Percentiles rank a stretch among this genome's conserved stretches.
Conservation (phyloP, 192 early-diverging fungal genomes). For the Entomortierella beljakovae region DNA sequence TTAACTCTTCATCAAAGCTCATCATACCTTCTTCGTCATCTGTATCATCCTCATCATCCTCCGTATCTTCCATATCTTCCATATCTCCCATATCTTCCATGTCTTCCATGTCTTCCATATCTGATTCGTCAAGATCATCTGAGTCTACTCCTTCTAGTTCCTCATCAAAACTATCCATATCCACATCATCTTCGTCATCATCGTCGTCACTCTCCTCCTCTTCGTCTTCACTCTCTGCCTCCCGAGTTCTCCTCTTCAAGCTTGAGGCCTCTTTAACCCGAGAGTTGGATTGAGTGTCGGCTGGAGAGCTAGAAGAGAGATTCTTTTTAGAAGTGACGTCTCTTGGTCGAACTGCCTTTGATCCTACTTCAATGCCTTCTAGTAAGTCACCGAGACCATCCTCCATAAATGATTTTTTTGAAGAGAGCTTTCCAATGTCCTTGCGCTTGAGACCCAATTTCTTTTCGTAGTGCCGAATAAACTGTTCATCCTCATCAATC, state of each 20-base stretch:
- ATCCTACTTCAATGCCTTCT: slow-evolving; percentile 52
- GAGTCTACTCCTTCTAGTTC: slow-evolving; percentile 55
- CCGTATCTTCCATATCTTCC: slow-evolving; percentile 44
- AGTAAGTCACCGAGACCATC: slow-evolving; percentile 65
- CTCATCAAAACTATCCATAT: slow-evolving; percentile 47
- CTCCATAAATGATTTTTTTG: slow-evolving; percentile 61
- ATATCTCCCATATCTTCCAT: too few species aligned
- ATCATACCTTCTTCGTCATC: slow-evolving; percentile 26
- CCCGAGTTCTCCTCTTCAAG: slow-evolving; percentile 25
- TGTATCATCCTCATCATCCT: slow-evolving; percentile 38
- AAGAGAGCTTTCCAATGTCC: slow-evolving; percentile 46
- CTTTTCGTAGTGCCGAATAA: slow-evolving; percentile 64
- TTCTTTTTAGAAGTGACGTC: slow-evolving; percentile 5
- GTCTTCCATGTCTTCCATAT: slow-evolving; percentile 20
- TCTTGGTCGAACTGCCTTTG: slow-evolving; percentile 9
- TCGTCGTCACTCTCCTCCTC: slow-evolving; percentile 37
- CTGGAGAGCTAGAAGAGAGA: not conserved
- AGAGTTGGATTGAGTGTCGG: too few species aligned
- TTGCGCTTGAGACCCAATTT: slow-evolving; percentile 62
- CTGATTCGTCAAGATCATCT: slow-evolving; percentile 44
- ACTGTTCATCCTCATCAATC: slow-evolving; percentile 61
- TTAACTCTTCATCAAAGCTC: slow-evolving; percentile 49
- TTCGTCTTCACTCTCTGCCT: slow-evolving; percentile 50
- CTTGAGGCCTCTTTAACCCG: not conserved
- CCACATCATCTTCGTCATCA: slow-evolving; percentile 42